Conservation (phyloP, 2,329 filamentous ascomycete species). For the Alternaria postmessia region DNA sequence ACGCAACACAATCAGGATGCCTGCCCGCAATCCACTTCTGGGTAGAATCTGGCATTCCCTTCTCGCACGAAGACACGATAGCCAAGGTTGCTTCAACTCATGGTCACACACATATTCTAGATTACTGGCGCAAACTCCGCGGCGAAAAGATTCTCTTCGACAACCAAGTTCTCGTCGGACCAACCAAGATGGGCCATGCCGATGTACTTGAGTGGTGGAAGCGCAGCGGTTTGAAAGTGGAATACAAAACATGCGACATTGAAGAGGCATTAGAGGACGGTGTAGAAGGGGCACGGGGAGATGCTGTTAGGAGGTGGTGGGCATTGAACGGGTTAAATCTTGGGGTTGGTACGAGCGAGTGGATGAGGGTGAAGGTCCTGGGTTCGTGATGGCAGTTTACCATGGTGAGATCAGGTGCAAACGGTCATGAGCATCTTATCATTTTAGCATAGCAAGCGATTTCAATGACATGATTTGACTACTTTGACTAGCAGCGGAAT, state of each 20-base stretch:
- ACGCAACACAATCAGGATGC: slow-evolving; percentile 83
- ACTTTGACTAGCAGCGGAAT: slow-evolving; percentile 1
- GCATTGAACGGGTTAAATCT: slow-evolving; percentile 82
- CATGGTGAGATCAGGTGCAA: not conserved
- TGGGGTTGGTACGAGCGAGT: slow-evolving; percentile 83
- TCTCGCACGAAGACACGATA: slow-evolving; percentile 81
- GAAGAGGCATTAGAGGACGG: slow-evolving; percentile 94
- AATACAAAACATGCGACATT: slow-evolving; percentile 95
- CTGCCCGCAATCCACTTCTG: slow-evolving; percentile 85
- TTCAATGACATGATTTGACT: not conserved
- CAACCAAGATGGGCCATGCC: slow-evolving; percentile 86
- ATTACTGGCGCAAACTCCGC: slow-evolving; percentile 80
- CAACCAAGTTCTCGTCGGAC: slow-evolving; percentile 81
- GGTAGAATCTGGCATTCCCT: slow-evolving; percentile 80
- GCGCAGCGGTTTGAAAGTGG: slow-evolving; percentile 75
- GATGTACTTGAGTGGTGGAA: slow-evolving; percentile 94
- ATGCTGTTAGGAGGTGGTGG: slow-evolving; percentile 85
- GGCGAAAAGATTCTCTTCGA: slow-evolving; percentile 83
- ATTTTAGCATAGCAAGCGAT: slow-evolving; percentile 4
- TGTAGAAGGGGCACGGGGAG: slow-evolving; percentile 71
- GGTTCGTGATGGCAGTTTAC: slow-evolving; percentile 26
- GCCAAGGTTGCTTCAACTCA: slow-evolving; percentile 85
- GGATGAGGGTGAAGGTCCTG: slow-evolving; percentile 83
- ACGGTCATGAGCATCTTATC: not conserved
- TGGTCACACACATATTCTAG: slow-evolving; percentile 83